A percentile compares a stretch with the other conserved stretches of the same genome.
phyloP scores from a whole-genome alignment of 257 asterid species.

The Mentha longifolia region DNA sequence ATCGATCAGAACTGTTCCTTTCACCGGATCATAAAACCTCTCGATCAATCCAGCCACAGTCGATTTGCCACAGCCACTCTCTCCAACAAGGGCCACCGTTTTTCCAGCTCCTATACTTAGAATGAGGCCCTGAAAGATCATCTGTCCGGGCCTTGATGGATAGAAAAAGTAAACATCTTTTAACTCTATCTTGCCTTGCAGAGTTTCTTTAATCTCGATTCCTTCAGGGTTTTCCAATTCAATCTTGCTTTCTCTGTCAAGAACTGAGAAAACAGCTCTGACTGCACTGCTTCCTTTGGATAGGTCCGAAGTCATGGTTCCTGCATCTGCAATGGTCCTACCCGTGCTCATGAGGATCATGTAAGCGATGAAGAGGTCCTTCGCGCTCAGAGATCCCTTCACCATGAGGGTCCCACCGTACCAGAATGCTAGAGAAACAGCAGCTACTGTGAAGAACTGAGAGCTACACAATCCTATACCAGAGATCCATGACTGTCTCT shows the following conservation, averaged over 20 bases:
- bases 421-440: conserved; percentile 53
- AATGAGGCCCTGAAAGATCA: conserved; percentile 51
- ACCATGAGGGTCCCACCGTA: conserved; percentile 51
- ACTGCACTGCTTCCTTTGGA: conserved; percentile 51
- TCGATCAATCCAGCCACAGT: conserved; percentile 52
- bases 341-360: conserved; percentile 51
- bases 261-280: conserved; percentile 42
- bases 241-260: conserved; percentile 53
- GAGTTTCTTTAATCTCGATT: conserved; percentile 29
- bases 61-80: conserved; percentile 66
- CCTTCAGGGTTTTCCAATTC: conserved; percentile 38
- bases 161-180: conserved; percentile 43
- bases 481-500: conserved; percentile 57
- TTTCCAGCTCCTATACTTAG: conserved; percentile 49
- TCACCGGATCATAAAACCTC: conserved; percentile 56
- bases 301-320: conserved; percentile 55
- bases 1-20: conserved; percentile 47
- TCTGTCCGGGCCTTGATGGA: conserved; percentile 55
- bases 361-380: conserved; percentile 45
- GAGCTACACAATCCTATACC: conserved; percentile 46
- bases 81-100: conserved; percentile 48
- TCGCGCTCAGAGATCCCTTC: conserved; percentile 35
- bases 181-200: conserved; percentile 46
- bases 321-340: conserved; percentile 53
- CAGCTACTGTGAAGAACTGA: conserved; percentile 43